Evolutionary conservation across 2,329 filamentous ascomycete species (phyloP).

Genomic region (Hortaea werneckii): DNA sequence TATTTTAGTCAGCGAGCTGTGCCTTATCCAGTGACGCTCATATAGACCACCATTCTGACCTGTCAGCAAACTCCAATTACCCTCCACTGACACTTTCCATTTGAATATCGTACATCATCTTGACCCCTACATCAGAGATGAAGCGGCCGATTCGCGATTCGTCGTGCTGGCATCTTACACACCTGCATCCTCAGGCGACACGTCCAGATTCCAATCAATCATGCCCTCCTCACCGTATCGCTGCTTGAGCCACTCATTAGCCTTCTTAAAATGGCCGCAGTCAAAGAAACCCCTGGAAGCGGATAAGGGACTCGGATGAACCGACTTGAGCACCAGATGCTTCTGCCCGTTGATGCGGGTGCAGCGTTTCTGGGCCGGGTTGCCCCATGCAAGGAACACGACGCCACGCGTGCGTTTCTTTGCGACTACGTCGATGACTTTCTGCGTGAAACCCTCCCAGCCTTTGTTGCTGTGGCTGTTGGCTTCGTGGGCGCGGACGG

Average conservation of each 20-base stretch:
- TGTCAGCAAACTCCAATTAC: too few relatives aligned
- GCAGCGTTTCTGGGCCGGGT: conserved; percentile 70
- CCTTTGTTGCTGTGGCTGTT: conserved; percentile 78
- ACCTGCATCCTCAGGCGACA: conserved; percentile 33
- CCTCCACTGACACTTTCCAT: too few relatives aligned
- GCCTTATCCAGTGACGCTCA: too few relatives aligned
- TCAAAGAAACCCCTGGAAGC: conserved; percentile 61
- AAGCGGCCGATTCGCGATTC: too few relatives aligned
- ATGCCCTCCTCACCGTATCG: conserved; percentile 70
- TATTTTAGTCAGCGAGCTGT: too few relatives aligned
- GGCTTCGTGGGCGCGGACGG: conserved; percentile 79
- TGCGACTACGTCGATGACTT: conserved; percentile 77
- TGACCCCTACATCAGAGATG: too few relatives aligned
- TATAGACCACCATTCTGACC: too few relatives aligned
- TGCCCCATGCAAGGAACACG: conserved; percentile 92
- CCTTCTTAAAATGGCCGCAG: conserved; percentile 68
- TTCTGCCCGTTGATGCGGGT: conserved; percentile 58
- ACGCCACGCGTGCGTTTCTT: conserved; percentile 69
- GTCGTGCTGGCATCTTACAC: conserved; percentile 22
- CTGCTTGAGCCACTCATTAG: conserved; percentile 72
- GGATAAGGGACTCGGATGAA: conserved; percentile 89
- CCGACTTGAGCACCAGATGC: conserved; percentile 75
- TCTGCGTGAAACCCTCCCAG: conserved; percentile 90
- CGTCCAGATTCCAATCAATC: conserved; percentile 68
- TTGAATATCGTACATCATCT: too few relatives aligned